A percentile compares a stretch with the other conserved stretches of the same genome.
Conservation (phyloP, 2,329 filamentous ascomycete species). For the Cucurbitaria berberidis region DNA sequence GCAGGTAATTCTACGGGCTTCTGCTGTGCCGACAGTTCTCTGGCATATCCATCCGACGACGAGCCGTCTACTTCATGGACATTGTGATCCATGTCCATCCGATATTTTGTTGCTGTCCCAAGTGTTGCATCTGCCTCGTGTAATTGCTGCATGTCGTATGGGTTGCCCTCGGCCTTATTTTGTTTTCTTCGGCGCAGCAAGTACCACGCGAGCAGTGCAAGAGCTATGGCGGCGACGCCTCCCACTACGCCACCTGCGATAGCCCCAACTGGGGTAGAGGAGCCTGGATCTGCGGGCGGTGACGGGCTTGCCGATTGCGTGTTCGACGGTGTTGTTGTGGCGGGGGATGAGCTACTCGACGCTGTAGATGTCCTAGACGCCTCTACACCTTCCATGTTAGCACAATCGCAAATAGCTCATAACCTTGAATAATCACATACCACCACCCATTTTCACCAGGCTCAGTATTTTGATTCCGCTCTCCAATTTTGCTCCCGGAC, state of each 20-base stretch:
- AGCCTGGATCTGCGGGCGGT: not conserved
- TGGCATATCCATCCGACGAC: not conserved
- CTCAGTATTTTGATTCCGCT: not conserved
- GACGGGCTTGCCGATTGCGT: slow-evolving; percentile 1
- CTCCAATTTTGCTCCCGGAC: not conserved
- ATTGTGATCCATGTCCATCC: not conserved
- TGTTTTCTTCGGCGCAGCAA: slow-evolving; percentile 21
- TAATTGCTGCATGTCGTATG: not conserved
- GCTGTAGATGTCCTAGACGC: not conserved
- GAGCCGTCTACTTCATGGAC: not conserved
- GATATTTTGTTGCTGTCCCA: not conserved
- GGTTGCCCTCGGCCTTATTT: not conserved
- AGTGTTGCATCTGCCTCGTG: not conserved
- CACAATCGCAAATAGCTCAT: not conserved
- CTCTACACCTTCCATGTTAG: not conserved
- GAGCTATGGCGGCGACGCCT: slow-evolving; percentile 26
- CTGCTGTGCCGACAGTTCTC: not conserved
- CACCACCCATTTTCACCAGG: slow-evolving; percentile 1
- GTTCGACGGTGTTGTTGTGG: not conserved
- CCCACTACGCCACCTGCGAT: slow-evolving; percentile 37
- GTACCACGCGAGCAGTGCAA: slow-evolving; percentile 23
- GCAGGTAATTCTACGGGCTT: slow-evolving; percentile 1
- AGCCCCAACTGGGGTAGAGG: slow-evolving; percentile 22
- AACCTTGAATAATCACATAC: not conserved
- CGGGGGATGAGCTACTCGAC: not conserved